Evolutionary conservation across 805 yeast genomes (phyloP).

Genomic region (Suhomyces kilbournensis): DNA sequence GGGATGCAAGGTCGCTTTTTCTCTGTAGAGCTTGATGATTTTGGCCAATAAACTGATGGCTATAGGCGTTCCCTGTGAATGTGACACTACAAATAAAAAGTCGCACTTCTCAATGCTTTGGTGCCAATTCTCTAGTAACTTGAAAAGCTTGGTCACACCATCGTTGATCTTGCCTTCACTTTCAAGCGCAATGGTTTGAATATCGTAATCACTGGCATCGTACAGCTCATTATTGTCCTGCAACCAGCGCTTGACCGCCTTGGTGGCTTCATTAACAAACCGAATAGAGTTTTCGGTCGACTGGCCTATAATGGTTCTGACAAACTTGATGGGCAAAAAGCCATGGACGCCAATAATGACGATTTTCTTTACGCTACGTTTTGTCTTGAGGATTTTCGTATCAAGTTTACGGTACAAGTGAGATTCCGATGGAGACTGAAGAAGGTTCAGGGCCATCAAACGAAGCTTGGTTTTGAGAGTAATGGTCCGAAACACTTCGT

Average conservation of each 20-base stretch:
- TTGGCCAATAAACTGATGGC: conserved; percentile 25
- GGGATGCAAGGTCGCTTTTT: not conserved
- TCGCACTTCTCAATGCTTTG: conserved; percentile 26
- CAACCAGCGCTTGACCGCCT: conserved; percentile 29
- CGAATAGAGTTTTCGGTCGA: conserved; percentile 34
- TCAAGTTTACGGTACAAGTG: conserved; percentile 23
- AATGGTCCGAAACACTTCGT: conserved; percentile 17
- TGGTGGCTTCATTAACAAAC: conserved; percentile 27
- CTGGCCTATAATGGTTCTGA: conserved; percentile 33
- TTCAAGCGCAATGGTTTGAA: conserved; percentile 39
- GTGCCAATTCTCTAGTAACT: conserved; percentile 34
- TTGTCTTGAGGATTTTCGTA: conserved; percentile 8
- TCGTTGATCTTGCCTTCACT: conserved; percentile 36
- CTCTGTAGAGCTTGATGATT: not conserved
- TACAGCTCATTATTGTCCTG: conserved; percentile 6
- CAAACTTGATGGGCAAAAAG: conserved; percentile 40
- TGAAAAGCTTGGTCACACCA: conserved; percentile 23
- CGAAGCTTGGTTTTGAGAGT: conserved; percentile 18
- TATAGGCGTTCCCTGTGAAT: conserved; percentile 33
- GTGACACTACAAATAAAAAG: conserved; percentile 31
- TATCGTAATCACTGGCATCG: conserved; percentile 15
- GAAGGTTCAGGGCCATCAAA: conserved; percentile 15
- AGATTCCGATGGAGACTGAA: conserved; percentile 15
- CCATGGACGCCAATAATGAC: conserved; percentile 39
- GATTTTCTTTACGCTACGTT: conserved; percentile 16